Conservation (phyloP, 768 basidiomycete species). For the Naganishia antarctica region DNA sequence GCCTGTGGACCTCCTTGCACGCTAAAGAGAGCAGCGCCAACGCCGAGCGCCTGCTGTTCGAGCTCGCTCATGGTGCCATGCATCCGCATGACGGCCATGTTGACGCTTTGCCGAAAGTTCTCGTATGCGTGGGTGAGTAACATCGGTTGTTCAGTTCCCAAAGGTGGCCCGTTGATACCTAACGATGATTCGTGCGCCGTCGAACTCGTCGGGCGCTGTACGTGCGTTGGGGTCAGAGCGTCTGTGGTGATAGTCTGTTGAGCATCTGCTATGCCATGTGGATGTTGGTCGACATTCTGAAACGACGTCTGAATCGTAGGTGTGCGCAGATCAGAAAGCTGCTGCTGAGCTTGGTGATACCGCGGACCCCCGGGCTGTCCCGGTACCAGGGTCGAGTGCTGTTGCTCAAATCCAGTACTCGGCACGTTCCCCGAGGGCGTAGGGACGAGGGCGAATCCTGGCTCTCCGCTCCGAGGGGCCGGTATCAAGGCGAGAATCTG, state of each 20-base stretch:
- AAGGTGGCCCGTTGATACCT: not conserved
- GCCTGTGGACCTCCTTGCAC: not conserved
- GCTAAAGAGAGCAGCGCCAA: not conserved
- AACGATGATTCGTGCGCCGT: not conserved
- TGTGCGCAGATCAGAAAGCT: constrained; percentile 7
- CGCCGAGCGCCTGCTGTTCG: not conserved
- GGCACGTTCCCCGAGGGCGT: not conserved
- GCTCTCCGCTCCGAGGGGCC: not conserved
- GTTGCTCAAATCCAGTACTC: too few species aligned
- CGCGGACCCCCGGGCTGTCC: not conserved
- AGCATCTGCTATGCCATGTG: too few species aligned
- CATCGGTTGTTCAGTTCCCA: not conserved
- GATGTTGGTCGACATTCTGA: not conserved
- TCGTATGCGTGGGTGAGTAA: not conserved
- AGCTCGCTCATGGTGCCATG: constrained; percentile 2
- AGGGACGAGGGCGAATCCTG: not conserved
- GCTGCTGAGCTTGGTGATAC: not conserved
- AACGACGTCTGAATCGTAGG: not conserved
- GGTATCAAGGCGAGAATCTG: constrained; percentile 6
- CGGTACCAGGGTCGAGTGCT: too few species aligned
- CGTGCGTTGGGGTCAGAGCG: too few species aligned
- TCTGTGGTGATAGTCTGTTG: too few species aligned
- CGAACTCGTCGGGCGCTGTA: too few species aligned
- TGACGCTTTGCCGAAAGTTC: not conserved
- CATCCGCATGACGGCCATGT: not conserved